Evolutionary conservation across 768 basidiomycete species (phyloP), one percentile per base, ranked within the genome.

Genomic region (Phylloporus sp.): DNA sequence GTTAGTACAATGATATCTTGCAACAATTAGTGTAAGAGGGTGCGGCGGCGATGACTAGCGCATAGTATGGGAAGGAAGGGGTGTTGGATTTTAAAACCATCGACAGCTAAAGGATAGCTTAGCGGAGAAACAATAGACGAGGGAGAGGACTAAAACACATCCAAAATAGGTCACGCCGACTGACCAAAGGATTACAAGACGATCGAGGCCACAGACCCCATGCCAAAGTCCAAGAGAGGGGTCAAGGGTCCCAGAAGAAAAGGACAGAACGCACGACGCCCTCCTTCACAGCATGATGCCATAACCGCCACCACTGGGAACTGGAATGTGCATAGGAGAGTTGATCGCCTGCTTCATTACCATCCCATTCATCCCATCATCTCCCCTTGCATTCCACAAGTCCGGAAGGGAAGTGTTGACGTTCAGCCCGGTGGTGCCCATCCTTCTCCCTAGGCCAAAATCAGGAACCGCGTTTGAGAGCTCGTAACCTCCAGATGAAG

Each of bases 291-390:
- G 58, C 69, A 76, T 74, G 52, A 72, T 60, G 28, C 66, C 65
- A 64, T 73, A 76, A 51, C 67, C 73, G 36, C 66, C 67, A 47
- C 55, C 60, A 53, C 69, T 73, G 48, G 73, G 63, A 43, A 72
- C 70, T 28, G n/a, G n/a, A n/a, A 74, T 65, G 42, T 69, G 71
- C 54, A 77, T 73, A 10, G 75, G 66, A 20, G 63, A 57, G 42
- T 62, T 59, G 57, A 72, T 64, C 31, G 62, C 60, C 48, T 66
- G 66, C 52, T 70, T 72, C 64, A 68, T 68, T 36, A 61, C 57
- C 67, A 73, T 66, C 50, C 57, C 62, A 43, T 65, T 68, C 59
- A 70, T 67, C 47, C 61, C 64, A 12, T 71, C 66, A 9, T 68
- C 57, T 26, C 51, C 56, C 49, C 62, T 59, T 45, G 66, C 55